Base-by-base conservation (phyloP, 108 stramenopile genomes). In the Chaetoceros tenuissimus region DNA sequence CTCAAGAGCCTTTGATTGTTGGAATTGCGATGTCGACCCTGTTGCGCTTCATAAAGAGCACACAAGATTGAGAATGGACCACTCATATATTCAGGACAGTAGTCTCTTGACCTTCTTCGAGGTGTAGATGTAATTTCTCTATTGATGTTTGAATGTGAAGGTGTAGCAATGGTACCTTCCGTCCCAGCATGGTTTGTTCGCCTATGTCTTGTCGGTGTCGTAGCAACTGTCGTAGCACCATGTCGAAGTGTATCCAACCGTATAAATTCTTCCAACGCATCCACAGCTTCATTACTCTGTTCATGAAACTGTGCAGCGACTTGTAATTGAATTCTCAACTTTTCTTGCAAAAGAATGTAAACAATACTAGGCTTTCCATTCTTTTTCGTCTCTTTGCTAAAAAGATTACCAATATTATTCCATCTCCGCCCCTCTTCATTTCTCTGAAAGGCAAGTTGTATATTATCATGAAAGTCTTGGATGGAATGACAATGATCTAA, bases 11-110 rank as follows among this genome's bases (percentile, higher is more conserved):
- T 55, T 25, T 55, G 28, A 8, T 67, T 62, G 13, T 66, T 63
- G 28, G 66, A 54, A 31, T 34, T 24, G 19, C 25, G 24, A 26
- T 64, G 63, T 28, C 31, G 57, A 21, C 57, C 55, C 58, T 67
- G 57, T 60, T 60, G 66, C 5, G 66, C 66, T 28, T 47, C 19
- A 54, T 66, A 66, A 7, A 78, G 62, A 21, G 77, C 47, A 40
- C 64, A 69, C 17, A 78, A 43, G 16, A 78, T 71, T 26, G 73
- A 56, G 51, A 62, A 78, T 29, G 77, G 77, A 20, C 72, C 77
- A 45, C 73, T 74, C 43, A 59, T 59, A 48, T 74, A 78, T 74
- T 74, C 64, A 8, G 73, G 77, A 27, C 61, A 67, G 49, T 78
- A 74, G 16, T 24, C 8, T 20, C 24, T 52, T 26, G 43, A 18